Evolutionary conservation across 768 basidiomycete species (phyloP).

Genomic region (Psilocybe azurescens): DNA sequence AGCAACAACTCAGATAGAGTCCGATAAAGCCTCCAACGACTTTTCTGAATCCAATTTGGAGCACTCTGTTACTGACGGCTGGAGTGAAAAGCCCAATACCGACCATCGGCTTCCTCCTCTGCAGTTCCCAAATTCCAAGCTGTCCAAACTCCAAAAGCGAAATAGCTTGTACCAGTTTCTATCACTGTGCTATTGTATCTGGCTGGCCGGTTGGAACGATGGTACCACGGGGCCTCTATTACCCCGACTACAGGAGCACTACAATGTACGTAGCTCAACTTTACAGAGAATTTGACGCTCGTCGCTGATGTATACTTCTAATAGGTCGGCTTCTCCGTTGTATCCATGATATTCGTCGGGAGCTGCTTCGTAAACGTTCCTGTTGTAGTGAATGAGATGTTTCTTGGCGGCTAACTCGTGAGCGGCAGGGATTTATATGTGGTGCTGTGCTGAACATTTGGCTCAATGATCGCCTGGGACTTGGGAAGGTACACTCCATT

Average conservation of each 20-base stretch:
- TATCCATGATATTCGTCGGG: slow-evolving; percentile 28
- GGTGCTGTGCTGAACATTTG: slow-evolving; percentile 45
- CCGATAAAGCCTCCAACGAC: no score
- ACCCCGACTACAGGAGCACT: slow-evolving; percentile 69
- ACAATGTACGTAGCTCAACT: slow-evolving; percentile 37
- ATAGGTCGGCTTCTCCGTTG: slow-evolving; percentile 26
- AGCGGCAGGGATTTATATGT: slow-evolving; percentile 41
- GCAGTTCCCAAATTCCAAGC: no score
- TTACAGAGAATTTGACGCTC: not conserved
- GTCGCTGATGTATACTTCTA: not conserved
- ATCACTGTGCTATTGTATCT: slow-evolving; percentile 59
- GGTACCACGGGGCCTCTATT: slow-evolving; percentile 76
- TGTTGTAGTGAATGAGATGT: not conserved
- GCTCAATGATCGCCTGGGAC: slow-evolving; percentile 41
- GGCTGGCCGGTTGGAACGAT: slow-evolving; percentile 80
- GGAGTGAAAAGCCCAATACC: no score
- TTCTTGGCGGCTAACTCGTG: no score
- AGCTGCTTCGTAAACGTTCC: slow-evolving; percentile 21
- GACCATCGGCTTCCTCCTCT: no score
- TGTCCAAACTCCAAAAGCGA: slow-evolving; percentile 17
- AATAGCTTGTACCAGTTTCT: slow-evolving; percentile 51
- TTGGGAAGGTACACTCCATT: slow-evolving; percentile 42
- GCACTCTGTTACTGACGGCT: no score
- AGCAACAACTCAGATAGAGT: no score
- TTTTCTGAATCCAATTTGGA: no score